Conservation (phyloP, 805 yeast genomes). For the Cyberlindnera nakhonratchasimensis region DNA sequence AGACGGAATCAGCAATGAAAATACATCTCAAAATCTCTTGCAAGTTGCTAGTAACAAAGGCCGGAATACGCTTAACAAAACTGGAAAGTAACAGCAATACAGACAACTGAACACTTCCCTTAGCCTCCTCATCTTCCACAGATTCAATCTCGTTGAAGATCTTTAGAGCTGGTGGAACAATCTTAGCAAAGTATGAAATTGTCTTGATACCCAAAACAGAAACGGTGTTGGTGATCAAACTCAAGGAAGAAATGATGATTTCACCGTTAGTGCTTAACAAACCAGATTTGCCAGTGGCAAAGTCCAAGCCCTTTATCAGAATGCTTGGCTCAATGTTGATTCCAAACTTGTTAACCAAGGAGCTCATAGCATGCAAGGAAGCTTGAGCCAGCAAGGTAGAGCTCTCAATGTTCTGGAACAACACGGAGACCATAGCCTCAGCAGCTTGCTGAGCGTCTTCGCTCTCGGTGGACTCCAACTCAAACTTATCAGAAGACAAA, state of each 20-base stretch:
- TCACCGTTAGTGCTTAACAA: conserved; percentile 55
- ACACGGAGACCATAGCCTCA: conserved; percentile 44
- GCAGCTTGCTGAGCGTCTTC: conserved; percentile 49
- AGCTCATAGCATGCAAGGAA: conserved; percentile 63
- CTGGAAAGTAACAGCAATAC: conserved; percentile 69
- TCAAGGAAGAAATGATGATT: conserved; percentile 66
- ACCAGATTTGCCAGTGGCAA: conserved; percentile 51
- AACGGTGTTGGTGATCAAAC: conserved; percentile 66
- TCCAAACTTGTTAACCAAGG: conserved; percentile 62
- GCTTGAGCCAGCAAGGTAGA: conserved; percentile 57
- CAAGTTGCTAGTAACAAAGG: conserved; percentile 70
- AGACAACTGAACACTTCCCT: conserved; percentile 57
- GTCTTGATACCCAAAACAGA: conserved; percentile 79
- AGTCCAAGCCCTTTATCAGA: conserved; percentile 46
- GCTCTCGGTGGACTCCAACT: conserved; percentile 56
- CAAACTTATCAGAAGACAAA: conserved; percentile 66
- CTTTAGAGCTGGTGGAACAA: conserved; percentile 68
- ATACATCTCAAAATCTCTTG: conserved; percentile 57
- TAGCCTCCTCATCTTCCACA: conserved; percentile 27
- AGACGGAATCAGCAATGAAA: conserved; percentile 54
- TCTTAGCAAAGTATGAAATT: conserved; percentile 80
- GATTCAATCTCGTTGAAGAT: conserved; percentile 44
- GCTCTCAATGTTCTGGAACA: conserved; percentile 38
- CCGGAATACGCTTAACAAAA: conserved; percentile 78
- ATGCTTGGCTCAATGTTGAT: conserved; percentile 43